These are phyloP conservation scores for Harringtonia aguacate DNA, from an alignment of 2,329 filamentous ascomycete species.

Conservation along the genomic window DNA sequence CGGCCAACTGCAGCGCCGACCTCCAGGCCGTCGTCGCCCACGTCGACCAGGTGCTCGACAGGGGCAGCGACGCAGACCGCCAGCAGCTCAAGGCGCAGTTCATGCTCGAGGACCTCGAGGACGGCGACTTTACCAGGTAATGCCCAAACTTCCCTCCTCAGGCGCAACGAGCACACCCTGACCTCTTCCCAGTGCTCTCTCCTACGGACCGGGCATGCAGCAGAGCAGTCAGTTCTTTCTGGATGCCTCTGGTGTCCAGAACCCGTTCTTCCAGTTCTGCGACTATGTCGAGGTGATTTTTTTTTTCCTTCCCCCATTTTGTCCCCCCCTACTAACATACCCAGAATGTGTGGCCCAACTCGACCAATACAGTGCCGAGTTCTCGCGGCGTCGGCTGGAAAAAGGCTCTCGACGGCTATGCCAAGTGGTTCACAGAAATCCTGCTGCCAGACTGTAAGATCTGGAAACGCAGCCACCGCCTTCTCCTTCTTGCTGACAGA, in stretches of 20 bases:
- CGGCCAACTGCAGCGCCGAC: conserved; percentile 44
- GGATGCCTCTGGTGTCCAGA: conserved; percentile 28
- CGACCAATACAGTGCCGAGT: conserved; percentile 29
- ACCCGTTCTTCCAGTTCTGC: conserved; percentile 34
- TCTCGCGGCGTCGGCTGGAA: conserved; percentile 36
- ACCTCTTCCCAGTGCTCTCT: conserved; percentile 26
- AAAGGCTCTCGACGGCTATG: conserved; percentile 42
- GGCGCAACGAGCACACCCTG: not conserved
- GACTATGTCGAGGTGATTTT: conserved; percentile 29
- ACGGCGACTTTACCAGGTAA: conserved; percentile 30
- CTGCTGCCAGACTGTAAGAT: conserved; percentile 25
- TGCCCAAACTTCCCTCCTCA: not conserved
- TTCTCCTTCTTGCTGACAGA: not conserved
- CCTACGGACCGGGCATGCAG: conserved; percentile 46
- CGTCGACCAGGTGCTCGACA: conserved; percentile 33
- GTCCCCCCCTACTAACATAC: not conserved
- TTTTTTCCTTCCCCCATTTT: too few relatives aligned
- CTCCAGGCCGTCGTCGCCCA: conserved; percentile 36
- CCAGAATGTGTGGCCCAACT: conserved; percentile 26
- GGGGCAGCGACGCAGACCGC: conserved; percentile 26
- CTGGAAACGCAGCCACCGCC: not conserved
- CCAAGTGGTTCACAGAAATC: conserved; percentile 31
- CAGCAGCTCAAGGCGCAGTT: conserved; percentile 38
- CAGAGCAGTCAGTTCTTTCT: conserved; percentile 25
- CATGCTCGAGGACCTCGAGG: conserved; percentile 29